Evolutionary conservation across 2,329 filamentous ascomycete genomes (phyloP), one percentile per base, ranked within the genome.

Genomic region (Colletotrichum musae): DNA sequence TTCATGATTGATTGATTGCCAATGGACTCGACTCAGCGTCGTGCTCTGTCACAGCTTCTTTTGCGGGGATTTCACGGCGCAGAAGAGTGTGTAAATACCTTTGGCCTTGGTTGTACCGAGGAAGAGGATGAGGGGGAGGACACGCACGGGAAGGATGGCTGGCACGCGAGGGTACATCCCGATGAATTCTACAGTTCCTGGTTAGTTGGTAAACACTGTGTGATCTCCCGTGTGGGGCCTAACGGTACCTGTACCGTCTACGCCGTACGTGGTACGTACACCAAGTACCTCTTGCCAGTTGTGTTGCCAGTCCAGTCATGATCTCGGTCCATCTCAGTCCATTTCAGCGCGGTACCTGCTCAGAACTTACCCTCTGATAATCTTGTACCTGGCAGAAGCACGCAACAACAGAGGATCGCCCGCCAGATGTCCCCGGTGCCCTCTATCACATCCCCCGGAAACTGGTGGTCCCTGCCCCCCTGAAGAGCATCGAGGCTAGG

Each of bases 401-500:
- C 61, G 39, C 61, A 54, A 26, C 28, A 18, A 18, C 7, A 51
- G 50, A 43, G 32, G 48, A 54, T 59, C 54, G 45, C 21, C 48
- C 54, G 21, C 48, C 47, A 39, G 18, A 36, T 7, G 21, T 36
- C 24, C 64, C 64, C 43, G n/a, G 28, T 9, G 32, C 6, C 51
- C 43, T 28, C 64, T 58, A 52, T 26, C 58, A 39, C 18, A 21
- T 63, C 66, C 66, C 52, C 66, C 61, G 50, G 66, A 66, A 66
- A 69, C 41, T 15, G 54, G 39, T 59, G 66, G 61, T 59, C 54
- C 54, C 24, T 51, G 52, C 64, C 47, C 6, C 13, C 47, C 59
- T 52, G 60, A 45, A 18, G 54, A 43, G 61, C 16, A 43, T 66
- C 43, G 50, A 48, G 60, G 53, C 60, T 65, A 68, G 56, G 21